These are phyloP conservation scores for Sugiyamaella xylanicola DNA, from an alignment of 1,139 yeast genomes.

Conservation along the genomic window DNA sequence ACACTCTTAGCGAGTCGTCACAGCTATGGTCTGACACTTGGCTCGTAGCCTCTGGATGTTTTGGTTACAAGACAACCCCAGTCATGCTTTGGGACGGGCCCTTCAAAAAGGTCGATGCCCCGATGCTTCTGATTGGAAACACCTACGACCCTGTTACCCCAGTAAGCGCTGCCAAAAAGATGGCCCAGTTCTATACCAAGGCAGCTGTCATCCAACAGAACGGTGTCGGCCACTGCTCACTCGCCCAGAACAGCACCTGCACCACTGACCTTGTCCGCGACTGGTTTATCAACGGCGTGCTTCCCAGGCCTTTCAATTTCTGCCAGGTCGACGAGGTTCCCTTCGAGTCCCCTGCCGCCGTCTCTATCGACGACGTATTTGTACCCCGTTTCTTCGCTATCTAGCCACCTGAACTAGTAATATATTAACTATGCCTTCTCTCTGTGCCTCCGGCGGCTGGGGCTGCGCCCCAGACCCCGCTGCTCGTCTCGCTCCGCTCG, in stretches of 20 bases:
- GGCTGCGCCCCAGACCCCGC: background rate
- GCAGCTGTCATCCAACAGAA: constrained; percentile 23
- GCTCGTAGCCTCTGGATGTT: constrained; percentile 15
- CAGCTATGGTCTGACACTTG: constrained; percentile 20
- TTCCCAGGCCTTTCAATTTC: constrained; percentile 22
- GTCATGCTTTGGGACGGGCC: constrained; percentile 27
- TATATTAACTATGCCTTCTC: background rate
- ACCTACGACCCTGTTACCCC: constrained; percentile 28
- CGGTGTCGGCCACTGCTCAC: constrained; percentile 26
- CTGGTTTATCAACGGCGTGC: constrained; percentile 22
- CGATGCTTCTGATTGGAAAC: constrained; percentile 25
- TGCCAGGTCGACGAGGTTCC: constrained; percentile 21
- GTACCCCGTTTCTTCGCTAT: constrained; percentile 7
- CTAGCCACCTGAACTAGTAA: background rate
- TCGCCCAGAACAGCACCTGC: constrained; percentile 25
- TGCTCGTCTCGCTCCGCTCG: background rate
- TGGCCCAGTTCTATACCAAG: constrained; percentile 25
- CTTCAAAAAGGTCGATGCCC: constrained; percentile 23
- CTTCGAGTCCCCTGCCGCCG: constrained; percentile 8
- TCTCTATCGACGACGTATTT: background rate
- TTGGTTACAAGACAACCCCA: constrained; percentile 17
- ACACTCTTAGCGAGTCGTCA: constrained; percentile 1
- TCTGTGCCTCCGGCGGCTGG: background rate
- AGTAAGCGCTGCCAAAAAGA: constrained; percentile 23
- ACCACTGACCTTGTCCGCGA: constrained; percentile 16